A percentile compares a stretch with the other conserved stretches of the same genome.
phyloP scores from a whole-genome alignment of 2,329 filamentous ascomycete species.

The Sporothrix globosa region DNA sequence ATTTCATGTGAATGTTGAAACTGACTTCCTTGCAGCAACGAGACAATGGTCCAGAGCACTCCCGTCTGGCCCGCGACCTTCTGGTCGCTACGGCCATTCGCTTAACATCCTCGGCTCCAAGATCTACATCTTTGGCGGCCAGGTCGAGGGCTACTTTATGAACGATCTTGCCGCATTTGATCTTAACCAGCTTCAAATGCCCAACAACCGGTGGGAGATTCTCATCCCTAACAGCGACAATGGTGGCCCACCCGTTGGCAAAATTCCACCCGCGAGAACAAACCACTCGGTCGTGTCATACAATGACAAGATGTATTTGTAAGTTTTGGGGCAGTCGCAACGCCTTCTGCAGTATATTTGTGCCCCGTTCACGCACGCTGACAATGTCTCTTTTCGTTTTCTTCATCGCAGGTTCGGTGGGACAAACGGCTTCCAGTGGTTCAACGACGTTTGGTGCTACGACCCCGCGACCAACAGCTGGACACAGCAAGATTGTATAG shows the following conservation, averaged over 20 bases:
- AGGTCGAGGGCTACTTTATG: slow-evolving; percentile 97
- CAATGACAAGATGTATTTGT: slow-evolving; percentile 93
- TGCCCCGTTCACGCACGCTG: background rate
- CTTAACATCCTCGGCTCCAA: slow-evolving; percentile 96
- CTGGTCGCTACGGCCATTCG: slow-evolving; percentile 93
- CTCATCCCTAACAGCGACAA: slow-evolving; percentile 76
- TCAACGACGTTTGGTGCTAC: slow-evolving; percentile 98
- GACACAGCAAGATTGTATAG: slow-evolving; percentile 91
- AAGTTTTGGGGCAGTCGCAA: slow-evolving; percentile 48
- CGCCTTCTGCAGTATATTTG: background rate
- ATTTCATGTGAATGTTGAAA: background rate
- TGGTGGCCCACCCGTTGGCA: slow-evolving; percentile 61
- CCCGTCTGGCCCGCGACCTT: slow-evolving; percentile 80
- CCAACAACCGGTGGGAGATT: slow-evolving; percentile 91
- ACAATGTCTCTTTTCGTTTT: background rate
- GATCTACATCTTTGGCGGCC: slow-evolving; percentile 95
- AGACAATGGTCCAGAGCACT: slow-evolving; percentile 96
- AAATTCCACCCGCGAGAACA: slow-evolving; percentile 83
- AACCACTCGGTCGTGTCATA: slow-evolving; percentile 92
- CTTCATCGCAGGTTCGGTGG: slow-evolving; percentile 75
- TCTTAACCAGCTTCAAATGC: slow-evolving; percentile 88
- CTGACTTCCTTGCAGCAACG: slow-evolving; percentile 65
- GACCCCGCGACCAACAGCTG: slow-evolving; percentile 82
- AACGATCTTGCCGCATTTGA: slow-evolving; percentile 96
- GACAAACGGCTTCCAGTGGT: slow-evolving; percentile 95